These are phyloP conservation scores for Galeopsis tetrahit DNA, from an alignment of 257 asterid species.

Conservation along the genomic window DNA sequence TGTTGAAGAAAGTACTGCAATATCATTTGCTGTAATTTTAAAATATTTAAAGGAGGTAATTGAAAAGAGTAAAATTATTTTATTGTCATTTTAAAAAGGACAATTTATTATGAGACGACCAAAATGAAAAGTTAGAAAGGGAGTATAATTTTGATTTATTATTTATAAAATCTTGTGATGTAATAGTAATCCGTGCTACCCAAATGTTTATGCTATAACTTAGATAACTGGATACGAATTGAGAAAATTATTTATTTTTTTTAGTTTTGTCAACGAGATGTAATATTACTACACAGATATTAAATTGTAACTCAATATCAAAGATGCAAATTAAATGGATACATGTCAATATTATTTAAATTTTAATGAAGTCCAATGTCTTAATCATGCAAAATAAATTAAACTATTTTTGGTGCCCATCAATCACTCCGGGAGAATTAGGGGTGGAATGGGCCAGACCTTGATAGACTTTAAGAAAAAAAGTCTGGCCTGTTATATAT, in stretches of 20 bases:
- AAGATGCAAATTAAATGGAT: not conserved
- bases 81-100: too few relatives aligned
- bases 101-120: too few relatives aligned
- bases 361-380: not conserved
- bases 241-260: not conserved
- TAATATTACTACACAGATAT: slow-evolving; percentile 2
- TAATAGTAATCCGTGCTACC: slow-evolving; percentile 27
- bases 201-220: slow-evolving; percentile 17
- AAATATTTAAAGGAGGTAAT: too few relatives aligned
- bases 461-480: too few relatives aligned
- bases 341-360: not conserved
- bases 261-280: slow-evolving; percentile 1
- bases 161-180: slow-evolving; percentile 1
- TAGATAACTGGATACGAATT: not conserved
- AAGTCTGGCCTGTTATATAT: too few relatives aligned
- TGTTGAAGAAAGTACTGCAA: too few relatives aligned
- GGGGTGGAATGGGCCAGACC: too few relatives aligned
- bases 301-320: not conserved
- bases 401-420: not conserved
- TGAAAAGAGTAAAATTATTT: too few relatives aligned
- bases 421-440: too few relatives aligned
- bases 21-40: not conserved
- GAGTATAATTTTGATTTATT: too few relatives aligned
- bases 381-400: not conserved
- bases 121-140: too few relatives aligned